These are phyloP conservation scores for Leishmania tarentolae DNA, from an alignment of 208 protist species.

Conservation along the genomic window DNA sequence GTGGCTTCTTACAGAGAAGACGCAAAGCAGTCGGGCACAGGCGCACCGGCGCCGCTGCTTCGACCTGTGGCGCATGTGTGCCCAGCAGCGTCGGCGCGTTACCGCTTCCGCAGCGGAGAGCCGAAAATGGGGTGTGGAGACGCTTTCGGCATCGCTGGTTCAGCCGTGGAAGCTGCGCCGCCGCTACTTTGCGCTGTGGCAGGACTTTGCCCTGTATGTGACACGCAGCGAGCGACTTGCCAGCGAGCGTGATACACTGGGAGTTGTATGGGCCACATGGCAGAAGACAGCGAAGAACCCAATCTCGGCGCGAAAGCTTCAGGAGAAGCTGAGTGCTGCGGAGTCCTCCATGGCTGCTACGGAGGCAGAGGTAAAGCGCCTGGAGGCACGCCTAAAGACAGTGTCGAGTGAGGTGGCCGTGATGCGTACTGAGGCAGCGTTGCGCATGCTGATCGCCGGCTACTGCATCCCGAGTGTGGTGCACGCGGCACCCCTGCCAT, in stretches of 20 bases:
- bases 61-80: constrained; percentile 37
- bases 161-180: constrained; percentile 32
- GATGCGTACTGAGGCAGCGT: constrained; percentile 32
- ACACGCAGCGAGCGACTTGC: constrained; percentile 34
- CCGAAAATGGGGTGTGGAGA: constrained; percentile 32
- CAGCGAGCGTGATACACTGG: constrained; percentile 59
- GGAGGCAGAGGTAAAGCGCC: constrained; percentile 9
- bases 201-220: constrained; percentile 43
- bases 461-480: constrained; percentile 25
- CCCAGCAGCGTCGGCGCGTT: background rate
- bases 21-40: constrained; percentile 4
- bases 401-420: constrained; percentile 20
- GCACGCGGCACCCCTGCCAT: background rate
- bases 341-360: constrained; percentile 27
- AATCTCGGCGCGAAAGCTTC: constrained; percentile 35
- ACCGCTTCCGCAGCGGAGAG: background rate
- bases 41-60: constrained; percentile 31
- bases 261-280: constrained; percentile 56
- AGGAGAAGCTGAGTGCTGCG: constrained; percentile 30
- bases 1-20: constrained; percentile 30
- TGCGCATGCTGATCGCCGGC: constrained; percentile 32
- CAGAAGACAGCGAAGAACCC: constrained; percentile 39
- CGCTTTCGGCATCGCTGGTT: constrained; percentile 44
- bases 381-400: constrained; percentile 18
- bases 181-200: constrained; percentile 60